These are phyloP conservation scores for Uromyces viciae-fabae DNA, from an alignment of 1,284 basidiomycete genomes.

Conservation along the genomic window DNA sequence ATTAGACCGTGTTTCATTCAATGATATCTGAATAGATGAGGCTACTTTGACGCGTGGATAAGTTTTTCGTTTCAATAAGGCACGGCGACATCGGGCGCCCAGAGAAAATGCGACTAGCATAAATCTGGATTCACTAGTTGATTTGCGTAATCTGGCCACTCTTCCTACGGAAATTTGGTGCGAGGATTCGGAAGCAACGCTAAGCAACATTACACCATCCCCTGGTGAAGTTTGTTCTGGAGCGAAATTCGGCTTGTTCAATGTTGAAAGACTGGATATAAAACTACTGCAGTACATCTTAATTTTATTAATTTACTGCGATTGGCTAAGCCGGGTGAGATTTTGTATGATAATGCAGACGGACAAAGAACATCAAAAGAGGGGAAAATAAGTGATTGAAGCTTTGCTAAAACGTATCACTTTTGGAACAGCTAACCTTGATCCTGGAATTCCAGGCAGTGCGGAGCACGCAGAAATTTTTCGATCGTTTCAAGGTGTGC, in stretches of 20 bases:
- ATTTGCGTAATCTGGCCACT: background rate
- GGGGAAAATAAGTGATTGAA: too few species aligned
- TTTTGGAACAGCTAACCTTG: too few species aligned
- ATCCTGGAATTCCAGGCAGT: too few species aligned
- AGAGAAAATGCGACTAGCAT: constrained; percentile 3
- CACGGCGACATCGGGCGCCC: background rate
- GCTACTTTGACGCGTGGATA: background rate
- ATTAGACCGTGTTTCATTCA: background rate
- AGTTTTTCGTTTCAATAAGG: background rate
- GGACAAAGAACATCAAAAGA: too few species aligned
- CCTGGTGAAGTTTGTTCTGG: background rate
- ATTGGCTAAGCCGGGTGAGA: too few species aligned
- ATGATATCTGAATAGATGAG: background rate
- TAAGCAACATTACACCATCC: background rate
- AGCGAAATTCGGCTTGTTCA: background rate
- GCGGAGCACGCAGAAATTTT: too few species aligned
- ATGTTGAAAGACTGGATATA: background rate
- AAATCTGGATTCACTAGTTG: background rate
- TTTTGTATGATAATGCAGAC: too few species aligned
- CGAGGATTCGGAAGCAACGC: background rate
- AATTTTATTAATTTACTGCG: too few species aligned
- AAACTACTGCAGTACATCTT: background rate
- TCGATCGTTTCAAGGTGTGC: too few species aligned
- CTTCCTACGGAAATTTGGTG: background rate
- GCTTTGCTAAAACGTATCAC: too few species aligned